A percentile compares a stretch with the other conserved stretches of the same genome.
Evolutionary conservation across 257 asterid species (phyloP).

Genomic region (Verbascum thapsus): DNA sequence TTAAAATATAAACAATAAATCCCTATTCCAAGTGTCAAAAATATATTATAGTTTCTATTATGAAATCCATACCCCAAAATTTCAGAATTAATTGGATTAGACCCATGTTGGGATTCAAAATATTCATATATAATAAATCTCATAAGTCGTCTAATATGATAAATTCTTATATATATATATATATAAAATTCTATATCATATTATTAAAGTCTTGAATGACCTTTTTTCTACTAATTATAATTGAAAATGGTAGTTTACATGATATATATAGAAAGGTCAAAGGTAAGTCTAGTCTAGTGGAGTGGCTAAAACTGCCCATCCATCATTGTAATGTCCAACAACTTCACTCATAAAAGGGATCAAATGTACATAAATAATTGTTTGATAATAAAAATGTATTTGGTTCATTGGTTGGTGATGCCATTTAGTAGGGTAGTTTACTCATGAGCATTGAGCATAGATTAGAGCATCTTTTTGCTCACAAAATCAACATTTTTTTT

Average conservation of each 20-base stretch:
- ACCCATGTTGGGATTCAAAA: no score
- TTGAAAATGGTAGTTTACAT: conserved; percentile 14
- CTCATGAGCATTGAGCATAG: conserved; percentile 17
- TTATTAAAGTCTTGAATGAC: no score
- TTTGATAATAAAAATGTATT: neutral
- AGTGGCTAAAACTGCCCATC: conserved; percentile 37
- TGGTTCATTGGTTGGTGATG: conserved; percentile 37
- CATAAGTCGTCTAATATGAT: no score
- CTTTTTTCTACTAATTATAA: conserved; percentile 22
- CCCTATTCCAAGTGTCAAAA: no score
- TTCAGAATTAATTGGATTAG: no score
- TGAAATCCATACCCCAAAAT: no score
- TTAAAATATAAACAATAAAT: no score
- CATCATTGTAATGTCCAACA: conserved; percentile 42
- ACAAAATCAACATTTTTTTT: conserved; percentile 5
- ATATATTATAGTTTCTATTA: no score
- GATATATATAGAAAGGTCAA: neutral
- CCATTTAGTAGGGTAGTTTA: conserved; percentile 20
- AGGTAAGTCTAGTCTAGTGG: conserved; percentile 39
- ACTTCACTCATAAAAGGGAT: conserved; percentile 32
- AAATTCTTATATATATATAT: no score
- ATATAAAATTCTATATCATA: no score
- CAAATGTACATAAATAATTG: conserved; percentile 9
- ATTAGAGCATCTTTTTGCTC: conserved; percentile 15
- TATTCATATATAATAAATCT: no score